Conservation (phyloP, 108 stramenopile genomes). For the Nitzschia sp. region DNA sequence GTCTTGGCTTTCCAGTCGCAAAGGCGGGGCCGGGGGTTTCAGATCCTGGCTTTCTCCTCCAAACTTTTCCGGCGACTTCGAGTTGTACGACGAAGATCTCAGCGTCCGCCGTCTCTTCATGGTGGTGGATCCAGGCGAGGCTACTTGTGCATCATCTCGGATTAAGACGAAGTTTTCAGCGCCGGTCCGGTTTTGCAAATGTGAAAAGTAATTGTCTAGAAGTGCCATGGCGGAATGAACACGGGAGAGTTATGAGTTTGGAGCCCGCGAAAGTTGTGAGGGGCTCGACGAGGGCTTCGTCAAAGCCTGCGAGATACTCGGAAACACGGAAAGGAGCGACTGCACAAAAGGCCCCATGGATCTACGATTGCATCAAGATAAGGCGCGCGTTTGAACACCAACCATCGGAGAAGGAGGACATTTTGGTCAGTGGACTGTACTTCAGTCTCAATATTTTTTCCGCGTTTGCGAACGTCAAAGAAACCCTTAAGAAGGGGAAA, state of each 20-base stretch:
- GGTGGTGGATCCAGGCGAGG: background rate
- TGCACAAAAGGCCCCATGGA: too few species aligned
- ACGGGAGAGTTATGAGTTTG: background rate
- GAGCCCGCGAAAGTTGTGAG: background rate
- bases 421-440: too few species aligned
- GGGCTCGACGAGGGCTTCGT: too few species aligned
- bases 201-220: constrained; percentile 4
- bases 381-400: too few species aligned
- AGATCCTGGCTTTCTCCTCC: background rate
- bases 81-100: background rate
- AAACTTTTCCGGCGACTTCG: background rate
- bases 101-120: background rate
- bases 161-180: constrained; percentile 2
- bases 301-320: too few species aligned
- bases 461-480: too few species aligned
- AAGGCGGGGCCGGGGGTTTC: constrained; percentile 5
- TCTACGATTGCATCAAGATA: too few species aligned
- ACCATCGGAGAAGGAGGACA: too few species aligned
- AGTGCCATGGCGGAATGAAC: constrained; percentile 11
- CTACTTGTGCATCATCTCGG: constrained; percentile 8
- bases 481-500: too few species aligned
- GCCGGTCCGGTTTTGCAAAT: constrained; percentile 9
- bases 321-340: too few species aligned
- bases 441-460: too few species aligned
- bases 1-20: constrained; percentile 21